A percentile compares a stretch with the other conserved stretches of the same genome.
Evolutionary conservation across 1,139 yeast species (phyloP).

Genomic region (Debaryomyces nepalensis): DNA sequence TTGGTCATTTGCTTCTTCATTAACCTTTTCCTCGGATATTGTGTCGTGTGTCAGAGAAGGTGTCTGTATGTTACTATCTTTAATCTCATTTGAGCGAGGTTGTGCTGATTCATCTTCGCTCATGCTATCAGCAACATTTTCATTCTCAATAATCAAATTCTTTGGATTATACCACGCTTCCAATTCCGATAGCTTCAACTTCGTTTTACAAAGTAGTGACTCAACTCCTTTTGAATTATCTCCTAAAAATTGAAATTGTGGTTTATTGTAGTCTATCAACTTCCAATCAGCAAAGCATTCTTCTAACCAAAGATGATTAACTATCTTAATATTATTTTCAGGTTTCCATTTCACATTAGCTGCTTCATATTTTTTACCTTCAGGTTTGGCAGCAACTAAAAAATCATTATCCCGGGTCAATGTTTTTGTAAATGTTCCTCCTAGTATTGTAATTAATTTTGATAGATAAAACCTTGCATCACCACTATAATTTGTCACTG

Average conservation of each 20-base stretch:
- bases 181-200: conserved; percentile 46
- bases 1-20: conserved; percentile 15
- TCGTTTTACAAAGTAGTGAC: conserved; percentile 56
- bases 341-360: conserved; percentile 62
- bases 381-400: conserved; percentile 67
- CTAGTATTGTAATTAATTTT: conserved; percentile 65
- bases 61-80: conserved; percentile 4
- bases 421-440: conserved; percentile 77
- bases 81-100: conserved; percentile 1
- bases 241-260: conserved; percentile 54
- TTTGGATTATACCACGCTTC: conserved; percentile 41
- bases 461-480: conserved; percentile 77
- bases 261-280: conserved; percentile 45
- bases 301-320: conserved; percentile 91
- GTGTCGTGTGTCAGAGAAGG: conserved; percentile 10
- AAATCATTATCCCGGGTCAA: conserved; percentile 71
- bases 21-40: conserved; percentile 19
- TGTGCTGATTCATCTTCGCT: conserved; percentile 33
- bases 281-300: conserved; percentile 71
- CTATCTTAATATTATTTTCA: conserved; percentile 51
- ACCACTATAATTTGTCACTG: conserved; percentile 83
- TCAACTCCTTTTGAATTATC: conserved; percentile 40
- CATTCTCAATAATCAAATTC: conserved; percentile 13
- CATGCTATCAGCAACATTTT: conserved; percentile 41
- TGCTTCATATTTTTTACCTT: conserved; percentile 76